Base-by-base conservation (phyloP, 1,284 basidiomycete genomes). In the Coniferiporia sulphurascens region DNA sequence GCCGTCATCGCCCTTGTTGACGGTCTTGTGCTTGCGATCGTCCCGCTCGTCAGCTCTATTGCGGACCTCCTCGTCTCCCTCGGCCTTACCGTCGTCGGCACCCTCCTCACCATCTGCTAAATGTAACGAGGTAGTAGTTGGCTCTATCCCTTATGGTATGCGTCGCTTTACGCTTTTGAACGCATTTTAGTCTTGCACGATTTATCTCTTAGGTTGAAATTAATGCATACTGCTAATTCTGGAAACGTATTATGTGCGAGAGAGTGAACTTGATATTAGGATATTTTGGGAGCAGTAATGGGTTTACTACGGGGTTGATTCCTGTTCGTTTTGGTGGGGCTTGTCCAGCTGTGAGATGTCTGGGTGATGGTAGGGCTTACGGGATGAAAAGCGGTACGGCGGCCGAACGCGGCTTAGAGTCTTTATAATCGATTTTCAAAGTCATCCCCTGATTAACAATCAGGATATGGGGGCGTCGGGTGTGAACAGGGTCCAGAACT, bases 81-180 rank as follows among this genome's bases (percentile, higher is more conserved):
- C 32, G 34, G 50, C 21, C 56, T 58, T 36, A 35, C 10, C 15
- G 32, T 15, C 9, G 56, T 58, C n/a, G 43, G 51, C 13, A 38
- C 36, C 10, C 50, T 58, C 27, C 51, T 58, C 45, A 58, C 38
- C 44, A 58, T 58, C 43, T 48, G 35, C 56, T 57, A 41, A 52
- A 46, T 21, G 44, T 8, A n/a, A 17, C 17, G 44, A 46, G 3
- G n/a, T 12, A 12, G n/a, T 43, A n/a, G n/a, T 43, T 13, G 10
- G n/a, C n/a, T 3, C 41, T n/a, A 7, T 43, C n/a, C 41, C n/a
- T 43, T 43, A 43, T 3, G 12, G 41, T 2, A 7, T 12, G 41
- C 2, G 12, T 7, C 41, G 3, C n/a, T n/a, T 43, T 43, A 43
- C n/a, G n/a, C 10, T 7, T 43, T 43, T n/a, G 41, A 13, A n/a